Evolutionary conservation across 2,329 filamentous ascomycete species (phyloP).

Genomic region (Fusarium longipes): DNA sequence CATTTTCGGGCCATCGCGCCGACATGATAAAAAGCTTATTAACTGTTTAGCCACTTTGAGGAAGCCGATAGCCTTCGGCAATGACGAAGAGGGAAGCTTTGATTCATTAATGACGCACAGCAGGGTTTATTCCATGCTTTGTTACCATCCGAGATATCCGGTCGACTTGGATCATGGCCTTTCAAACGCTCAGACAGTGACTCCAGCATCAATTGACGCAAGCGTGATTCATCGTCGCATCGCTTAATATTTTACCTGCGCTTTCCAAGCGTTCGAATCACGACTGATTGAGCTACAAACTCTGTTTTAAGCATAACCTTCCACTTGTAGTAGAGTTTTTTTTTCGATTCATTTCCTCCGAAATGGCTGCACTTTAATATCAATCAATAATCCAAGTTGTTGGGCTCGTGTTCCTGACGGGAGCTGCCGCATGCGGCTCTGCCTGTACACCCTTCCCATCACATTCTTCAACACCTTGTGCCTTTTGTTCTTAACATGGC

Average conservation of each 20-base stretch:
- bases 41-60: background rate
- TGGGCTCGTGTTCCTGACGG: conserved; percentile 3
- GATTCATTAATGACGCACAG: background rate
- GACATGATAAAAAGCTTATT: no score
- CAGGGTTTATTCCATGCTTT: background rate
- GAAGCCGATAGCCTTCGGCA: background rate
- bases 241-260: background rate
- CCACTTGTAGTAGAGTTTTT: background rate
- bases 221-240: background rate
- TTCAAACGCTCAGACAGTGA: background rate
- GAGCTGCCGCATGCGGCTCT: conserved; percentile 5
- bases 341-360: background rate
- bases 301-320: conserved; percentile 2
- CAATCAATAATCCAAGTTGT: background rate
- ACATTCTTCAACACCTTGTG: background rate
- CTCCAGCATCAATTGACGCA: no score
- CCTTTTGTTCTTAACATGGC: background rate
- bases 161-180: background rate
- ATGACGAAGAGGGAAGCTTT: background rate
- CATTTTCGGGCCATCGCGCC: background rate
- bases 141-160: background rate
- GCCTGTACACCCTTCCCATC: background rate
- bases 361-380: no score
- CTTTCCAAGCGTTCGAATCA: background rate
- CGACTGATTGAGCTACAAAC: background rate